These are phyloP conservation scores for Danielia oregonensis DNA, from an alignment of 805 yeast genomes.

Conservation along the genomic window DNA sequence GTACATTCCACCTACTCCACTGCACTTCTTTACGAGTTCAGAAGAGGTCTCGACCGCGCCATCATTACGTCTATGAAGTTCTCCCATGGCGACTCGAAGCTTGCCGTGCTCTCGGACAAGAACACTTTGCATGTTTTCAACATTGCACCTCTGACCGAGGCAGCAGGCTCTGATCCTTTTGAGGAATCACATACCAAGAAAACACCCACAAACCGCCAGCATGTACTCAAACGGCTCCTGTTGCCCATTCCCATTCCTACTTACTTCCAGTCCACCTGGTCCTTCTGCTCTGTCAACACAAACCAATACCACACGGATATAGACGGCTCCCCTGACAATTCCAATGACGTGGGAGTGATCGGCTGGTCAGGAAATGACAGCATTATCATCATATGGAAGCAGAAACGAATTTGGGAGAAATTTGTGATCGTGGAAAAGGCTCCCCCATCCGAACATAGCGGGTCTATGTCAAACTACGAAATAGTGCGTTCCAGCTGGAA, in stretches of 20 bases:
- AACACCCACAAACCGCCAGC: constrained; percentile 49
- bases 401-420: constrained; percentile 79
- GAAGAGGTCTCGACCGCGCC: constrained; percentile 89
- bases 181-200: constrained; percentile 2
- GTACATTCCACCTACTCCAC: constrained; percentile 69
- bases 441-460: background rate
- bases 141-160: constrained; percentile 19
- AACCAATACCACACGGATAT: constrained; percentile 31
- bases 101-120: constrained; percentile 88
- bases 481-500: constrained; percentile 73
- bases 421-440: constrained; percentile 60
- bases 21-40: constrained; percentile 71
- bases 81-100: constrained; percentile 66
- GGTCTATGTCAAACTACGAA: constrained; percentile 27
- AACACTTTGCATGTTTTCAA: constrained; percentile 85
- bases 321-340: constrained; percentile 14
- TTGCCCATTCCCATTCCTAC: constrained; percentile 54
- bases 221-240: constrained; percentile 61
- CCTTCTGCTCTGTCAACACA: constrained; percentile 71
- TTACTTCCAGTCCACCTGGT: constrained; percentile 85
- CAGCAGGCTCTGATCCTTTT: constrained; percentile 5
- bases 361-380: constrained; percentile 81
- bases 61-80: constrained; percentile 78
- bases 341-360: constrained; percentile 30
- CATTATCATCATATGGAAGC: constrained; percentile 71